Evolutionary conservation across 805 yeast genomes (phyloP).

Genomic region (Saturnispora quitensis): DNA sequence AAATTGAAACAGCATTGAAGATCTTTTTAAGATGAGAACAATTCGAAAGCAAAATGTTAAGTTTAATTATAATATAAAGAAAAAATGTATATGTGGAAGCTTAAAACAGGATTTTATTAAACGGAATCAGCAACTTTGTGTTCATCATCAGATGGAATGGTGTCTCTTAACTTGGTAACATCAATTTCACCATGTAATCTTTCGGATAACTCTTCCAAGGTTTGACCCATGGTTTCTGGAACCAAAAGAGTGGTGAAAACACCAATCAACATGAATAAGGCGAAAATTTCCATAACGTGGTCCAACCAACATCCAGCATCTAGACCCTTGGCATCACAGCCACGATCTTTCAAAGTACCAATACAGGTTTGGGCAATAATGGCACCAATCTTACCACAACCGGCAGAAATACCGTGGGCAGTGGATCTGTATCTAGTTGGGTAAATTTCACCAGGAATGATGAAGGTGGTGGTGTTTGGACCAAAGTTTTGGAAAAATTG

Average conservation of each 20-base stretch:
- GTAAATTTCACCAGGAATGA: constrained; percentile 85
- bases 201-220: constrained; percentile 76
- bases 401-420: constrained; percentile 92
- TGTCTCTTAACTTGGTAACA: constrained; percentile 18
- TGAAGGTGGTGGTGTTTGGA: constrained; percentile 87
- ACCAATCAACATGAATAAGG: constrained; percentile 84
- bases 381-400: constrained; percentile 85
- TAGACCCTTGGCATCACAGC: constrained; percentile 47
- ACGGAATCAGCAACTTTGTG: constrained; percentile 19
- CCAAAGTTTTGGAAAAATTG: constrained; percentile 91
- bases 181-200: constrained; percentile 73
- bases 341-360: constrained; percentile 74
- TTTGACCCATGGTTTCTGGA: constrained; percentile 88
- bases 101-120: constrained; percentile 1
- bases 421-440: constrained; percentile 95
- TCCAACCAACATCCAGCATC: constrained; percentile 69
- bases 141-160: constrained; percentile 21
- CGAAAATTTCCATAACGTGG: constrained; percentile 89
- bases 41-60: not conserved
- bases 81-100: not conserved
- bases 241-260: constrained; percentile 51
- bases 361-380: constrained; percentile 81
- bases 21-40: not conserved
- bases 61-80: not conserved
- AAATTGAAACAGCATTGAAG: not conserved